Evolutionary conservation across 1,284 basidiomycete species (phyloP), one percentile per base, ranked within the genome.

Genomic region (Veloboletus limbatus): DNA sequence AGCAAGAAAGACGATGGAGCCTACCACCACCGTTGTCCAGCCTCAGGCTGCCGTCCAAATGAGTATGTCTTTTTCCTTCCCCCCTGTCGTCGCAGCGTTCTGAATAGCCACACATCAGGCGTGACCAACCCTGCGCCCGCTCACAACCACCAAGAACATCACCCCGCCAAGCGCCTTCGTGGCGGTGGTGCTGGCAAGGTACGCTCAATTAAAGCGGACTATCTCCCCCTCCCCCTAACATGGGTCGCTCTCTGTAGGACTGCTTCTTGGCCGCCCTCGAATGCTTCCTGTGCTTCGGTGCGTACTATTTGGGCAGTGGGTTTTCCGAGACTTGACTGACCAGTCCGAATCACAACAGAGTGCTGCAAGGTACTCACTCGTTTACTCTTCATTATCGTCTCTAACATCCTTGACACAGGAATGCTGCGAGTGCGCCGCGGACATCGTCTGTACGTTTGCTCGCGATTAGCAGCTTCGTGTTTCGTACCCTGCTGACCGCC

Each of bases 201-300:
- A 52, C 21, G 53, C n/a, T n/a, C n/a, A n/a, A n/a, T n/a, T n/a
- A n/a, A n/a, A n/a, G n/a, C n/a, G n/a, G n/a, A n/a, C n/a, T n/a
- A n/a, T n/a, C n/a, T n/a, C n/a, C n/a, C 34, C 16, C 30, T 16
- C 16, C 2, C 16, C 25, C 7, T 18, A 9, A 56, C 11, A 4
- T 20, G 2, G 22, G n/a, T 48, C 25, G 25, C 26, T 46, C 30
- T n/a, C 8, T 48, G n/a, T n/a, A 77, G 76, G 76, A 79, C 57
- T 78, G 76, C 59, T 71, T 78, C 67, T 46, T 78, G 28, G 76
- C 64, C 11, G 41, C 65, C 14, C 13, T 78, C 30, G 70, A 69
- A 42, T 77, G 75, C 54, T 78, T 79, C 69, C 50, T 78, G 6
- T 78, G 76, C 61, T 79, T 78, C 54, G 77, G 74, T 76, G 48